Base-by-base conservation (phyloP, 345 rosid genomes). In the Citrus reticulata region DNA sequence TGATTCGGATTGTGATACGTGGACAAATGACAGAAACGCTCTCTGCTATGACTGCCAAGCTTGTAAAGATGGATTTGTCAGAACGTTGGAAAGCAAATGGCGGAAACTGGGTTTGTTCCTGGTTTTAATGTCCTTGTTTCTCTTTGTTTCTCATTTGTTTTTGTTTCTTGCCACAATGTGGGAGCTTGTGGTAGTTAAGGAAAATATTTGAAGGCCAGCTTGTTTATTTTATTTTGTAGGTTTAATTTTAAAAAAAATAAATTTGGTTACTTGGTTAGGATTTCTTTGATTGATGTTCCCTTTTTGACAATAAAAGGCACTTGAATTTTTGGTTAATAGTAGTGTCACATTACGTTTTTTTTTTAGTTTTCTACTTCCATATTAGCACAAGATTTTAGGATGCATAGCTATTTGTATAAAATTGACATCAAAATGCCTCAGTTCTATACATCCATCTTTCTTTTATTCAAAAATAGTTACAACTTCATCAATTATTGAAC, bases 21-120 rank as follows among this genome's bases (percentile, higher is more conserved):
- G 94, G 97, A 77, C 40, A 30, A 92, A 94, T 42, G 84, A 88
- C 51, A 61, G 67, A 74, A 79, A 74, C 51, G 57, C 69, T 4
- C 75, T 92, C 72, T 94, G 98, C 67, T 91, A 89, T 78, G 83
- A 87, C 24, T 94, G 97, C 83, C 79, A 70, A 27, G 54, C 90
- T 46, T 94, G 97, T 71, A 90, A 81, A 75, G 51, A 75, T 13
- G 98, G 98, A 1, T 92, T 85, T 78, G 65, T 87, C 20, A 86
- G 55, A 68, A 82, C 85, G 9, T 60, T 92, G 68, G 70, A 86
- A 40, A 81, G 72, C 84, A 94, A 90, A 83, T 92, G 98, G 98
- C 76, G 85, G 92, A 90, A 81, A 68, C 88, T 94, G 0, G 98
- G 98, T 35, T 34, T 88, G 57, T 90, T 94, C 77, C 80, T 92